Conservation (phyloP, 2,329 filamentous ascomycete species). For the Tolypocladium sp. region DNA sequence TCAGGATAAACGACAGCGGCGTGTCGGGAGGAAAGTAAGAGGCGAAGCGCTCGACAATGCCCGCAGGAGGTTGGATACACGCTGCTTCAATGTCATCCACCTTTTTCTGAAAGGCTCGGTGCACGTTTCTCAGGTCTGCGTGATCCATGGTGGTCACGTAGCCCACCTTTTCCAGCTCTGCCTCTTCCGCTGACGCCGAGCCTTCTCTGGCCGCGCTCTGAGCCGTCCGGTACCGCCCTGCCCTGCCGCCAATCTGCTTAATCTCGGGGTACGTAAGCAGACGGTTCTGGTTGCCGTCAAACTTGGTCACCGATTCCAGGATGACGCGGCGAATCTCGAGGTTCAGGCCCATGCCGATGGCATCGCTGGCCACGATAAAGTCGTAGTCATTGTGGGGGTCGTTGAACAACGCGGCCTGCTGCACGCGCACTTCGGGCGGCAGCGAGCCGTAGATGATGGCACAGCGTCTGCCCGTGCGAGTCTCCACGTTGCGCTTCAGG, state of each 20-base stretch:
- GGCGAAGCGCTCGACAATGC: slow-evolving; percentile 66
- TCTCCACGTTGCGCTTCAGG: slow-evolving; percentile 70
- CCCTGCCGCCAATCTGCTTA: slow-evolving; percentile 91
- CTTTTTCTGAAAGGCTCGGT: slow-evolving; percentile 51
- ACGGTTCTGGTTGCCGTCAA: slow-evolving; percentile 48
- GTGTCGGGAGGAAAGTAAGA: slow-evolving; percentile 73
- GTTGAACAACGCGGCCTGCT: slow-evolving; percentile 90
- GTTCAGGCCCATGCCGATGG: slow-evolving; percentile 96
- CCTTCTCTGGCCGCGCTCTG: slow-evolving; percentile 14
- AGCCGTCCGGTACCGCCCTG: slow-evolving; percentile 73
- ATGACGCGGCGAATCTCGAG: slow-evolving; percentile 85
- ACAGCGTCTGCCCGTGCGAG: slow-evolving; percentile 65
- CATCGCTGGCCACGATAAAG: slow-evolving; percentile 85
- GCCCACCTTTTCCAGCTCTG: slow-evolving; percentile 44
- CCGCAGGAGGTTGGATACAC: slow-evolving; percentile 63
- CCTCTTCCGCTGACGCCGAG: slow-evolving; percentile 1
- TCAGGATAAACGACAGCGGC: slow-evolving; percentile 74
- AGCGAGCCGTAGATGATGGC: slow-evolving; percentile 89
- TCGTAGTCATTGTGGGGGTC: slow-evolving; percentile 94
- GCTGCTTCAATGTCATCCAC: slow-evolving; percentile 60
- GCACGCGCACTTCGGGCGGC: slow-evolving; percentile 84
- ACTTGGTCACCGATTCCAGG: slow-evolving; percentile 72
- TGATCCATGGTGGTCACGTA: slow-evolving; percentile 70
- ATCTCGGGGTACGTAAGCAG: slow-evolving; percentile 65
- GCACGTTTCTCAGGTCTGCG: slow-evolving; percentile 56